Conservation (phyloP, 1,284 basidiomycete species). For the Melampsora larici-populina region DNA sequence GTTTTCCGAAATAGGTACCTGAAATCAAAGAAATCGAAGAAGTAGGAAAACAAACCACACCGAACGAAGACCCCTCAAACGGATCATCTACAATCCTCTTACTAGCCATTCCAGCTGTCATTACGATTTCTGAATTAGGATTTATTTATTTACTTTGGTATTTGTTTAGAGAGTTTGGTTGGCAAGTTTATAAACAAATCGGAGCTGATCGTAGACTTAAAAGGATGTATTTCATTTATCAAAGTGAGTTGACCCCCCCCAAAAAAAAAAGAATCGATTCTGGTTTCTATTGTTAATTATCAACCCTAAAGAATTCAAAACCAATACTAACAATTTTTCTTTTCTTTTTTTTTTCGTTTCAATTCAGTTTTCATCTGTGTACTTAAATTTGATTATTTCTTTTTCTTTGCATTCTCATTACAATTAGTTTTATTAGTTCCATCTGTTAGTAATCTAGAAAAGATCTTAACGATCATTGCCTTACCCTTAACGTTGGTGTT, state of each 20-base stretch:
- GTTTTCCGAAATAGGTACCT: too few relatives aligned
- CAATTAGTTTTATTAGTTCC: conserved; percentile 37
- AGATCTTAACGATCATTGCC: conserved; percentile 23
- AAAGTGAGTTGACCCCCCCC: too few relatives aligned
- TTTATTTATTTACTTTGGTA: conserved; percentile 31
- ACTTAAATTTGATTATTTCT: conserved; percentile 36
- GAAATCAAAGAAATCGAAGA: conserved; percentile 26
- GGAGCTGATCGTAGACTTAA: conserved; percentile 31
- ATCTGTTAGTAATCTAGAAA: conserved; percentile 6
- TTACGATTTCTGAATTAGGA: neutral
- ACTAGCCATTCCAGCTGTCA: conserved; percentile 15
- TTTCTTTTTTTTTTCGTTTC: neutral
- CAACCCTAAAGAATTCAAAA: too few relatives aligned
- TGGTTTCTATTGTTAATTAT: too few relatives aligned
- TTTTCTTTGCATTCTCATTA: conserved; percentile 32
- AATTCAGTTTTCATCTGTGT: conserved; percentile 31
- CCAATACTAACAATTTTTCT: too few relatives aligned
- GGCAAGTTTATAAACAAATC: conserved; percentile 38
- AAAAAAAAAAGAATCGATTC: too few relatives aligned
- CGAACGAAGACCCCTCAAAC: neutral
- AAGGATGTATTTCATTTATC: conserved; percentile 29
- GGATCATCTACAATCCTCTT: conserved; percentile 6
- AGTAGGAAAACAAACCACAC: too few relatives aligned
- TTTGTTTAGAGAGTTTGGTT: conserved; percentile 38
- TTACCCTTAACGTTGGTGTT: conserved; percentile 9